A percentile compares a stretch with the other conserved stretches of the same genome.
These are phyloP conservation scores for Thelephora terrestris DNA, from an alignment of 1,284 basidiomycete species.

Conservation along the genomic window DNA sequence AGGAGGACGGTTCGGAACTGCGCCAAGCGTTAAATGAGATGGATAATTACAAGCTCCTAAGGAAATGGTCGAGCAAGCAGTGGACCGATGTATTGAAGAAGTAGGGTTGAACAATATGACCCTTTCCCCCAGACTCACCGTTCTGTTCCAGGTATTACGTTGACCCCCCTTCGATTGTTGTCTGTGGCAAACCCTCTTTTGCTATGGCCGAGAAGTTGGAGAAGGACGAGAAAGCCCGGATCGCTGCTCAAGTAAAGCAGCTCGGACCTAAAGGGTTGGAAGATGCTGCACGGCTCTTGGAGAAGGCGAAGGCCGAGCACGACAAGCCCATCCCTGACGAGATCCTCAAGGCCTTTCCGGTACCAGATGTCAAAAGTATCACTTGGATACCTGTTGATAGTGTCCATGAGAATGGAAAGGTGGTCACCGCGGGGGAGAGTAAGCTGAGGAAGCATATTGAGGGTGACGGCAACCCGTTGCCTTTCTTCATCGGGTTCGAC, in stretches of 20 bases:
- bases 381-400: conserved; percentile 93
- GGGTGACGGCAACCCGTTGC: conserved; percentile 56
- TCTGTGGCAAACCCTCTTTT: conserved; percentile 86
- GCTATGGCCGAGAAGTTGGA: conserved; percentile 77
- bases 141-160: conserved; percentile 59
- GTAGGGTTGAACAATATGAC: conserved; percentile 32
- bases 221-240: conserved; percentile 70
- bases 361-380: conserved; percentile 84
- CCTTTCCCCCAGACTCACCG: conserved; percentile 5
- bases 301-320: conserved; percentile 83
- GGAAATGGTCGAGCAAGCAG: conserved; percentile 63
- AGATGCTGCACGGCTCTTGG: conserved; percentile 58
- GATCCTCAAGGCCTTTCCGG: conserved; percentile 75
- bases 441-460: conserved; percentile 60
- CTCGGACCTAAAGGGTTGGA: conserved; percentile 81
- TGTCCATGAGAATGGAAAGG: conserved; percentile 47
- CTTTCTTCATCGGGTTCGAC: conserved; percentile 91
- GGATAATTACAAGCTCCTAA: conserved; percentile 56
- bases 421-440: conserved; percentile 13
- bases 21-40: conserved; percentile 72
- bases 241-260: conserved; percentile 57
- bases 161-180: conserved; percentile 57
- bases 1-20: conserved; percentile 76
- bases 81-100: conserved; percentile 78
- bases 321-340: conserved; percentile 75